Base-by-base conservation (phyloP, 1,284 basidiomycete genomes). In the Schizophyllum commune region DNA sequence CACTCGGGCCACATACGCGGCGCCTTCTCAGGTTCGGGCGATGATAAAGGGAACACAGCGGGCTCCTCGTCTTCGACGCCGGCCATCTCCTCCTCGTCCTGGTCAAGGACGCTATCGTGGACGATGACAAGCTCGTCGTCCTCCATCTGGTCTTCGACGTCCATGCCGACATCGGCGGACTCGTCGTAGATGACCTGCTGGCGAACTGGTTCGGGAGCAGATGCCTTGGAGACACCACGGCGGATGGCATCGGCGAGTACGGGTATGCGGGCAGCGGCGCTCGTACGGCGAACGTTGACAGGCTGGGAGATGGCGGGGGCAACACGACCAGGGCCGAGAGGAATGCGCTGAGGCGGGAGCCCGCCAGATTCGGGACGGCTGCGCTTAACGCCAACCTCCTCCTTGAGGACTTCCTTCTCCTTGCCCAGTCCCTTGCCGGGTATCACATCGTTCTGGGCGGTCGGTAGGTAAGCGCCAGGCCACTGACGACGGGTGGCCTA, bases 1-100 rank as follows among this genome's bases (percentile, higher is more conserved):
- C 88, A 74, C 53, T 89, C 85, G 15, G 89, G 90, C 89, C 89
- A 91, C 55, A 85, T 68, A 60, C 81, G 81, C 27, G 79, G 73
- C 5, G 75, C 73, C 62, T 79, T 82, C 51, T 74, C 64, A 47
- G 17, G 13, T 47, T 69, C 64, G 32, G 69, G 67, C 59, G 65
- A 51, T 64, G 32, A 64, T 64, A 62, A 47, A 11, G 39, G 39
- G 13, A 47, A 17, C 9, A 47, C 39, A 9, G 65, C 64, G 32
- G 60, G 5, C 59, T 64, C 32, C 51, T 76, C 74, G 17, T 77
- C 79, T 34, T 81, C 79, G 60, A 79, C 70, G 32, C 75, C 80
- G 55, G 84, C 70, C 83, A 89, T 85, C 19, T 72, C 79, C 67
- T 87, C 85, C 59, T 83, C 76, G 62, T 86, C 82, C 58, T 74